Percentiles rank a stretch among this genome's conserved stretches.
Conservation (phyloP, 352 stramenopile genomes). For the Aphanomyces astaci region DNA sequence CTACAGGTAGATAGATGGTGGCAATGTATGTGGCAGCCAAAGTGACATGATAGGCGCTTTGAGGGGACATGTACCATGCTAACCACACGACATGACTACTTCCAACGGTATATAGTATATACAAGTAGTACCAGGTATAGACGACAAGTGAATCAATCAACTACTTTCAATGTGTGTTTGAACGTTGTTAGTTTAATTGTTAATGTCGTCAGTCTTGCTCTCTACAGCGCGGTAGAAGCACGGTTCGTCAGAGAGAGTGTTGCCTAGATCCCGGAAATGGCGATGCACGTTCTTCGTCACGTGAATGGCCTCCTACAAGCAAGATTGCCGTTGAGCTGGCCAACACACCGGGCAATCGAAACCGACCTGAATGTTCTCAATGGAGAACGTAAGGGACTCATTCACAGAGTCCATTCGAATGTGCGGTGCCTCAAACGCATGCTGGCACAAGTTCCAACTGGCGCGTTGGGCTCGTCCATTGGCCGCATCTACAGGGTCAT, state of each 20-base stretch:
- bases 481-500: slow-evolving; percentile 12
- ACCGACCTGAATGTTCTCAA: slow-evolving; percentile 21
- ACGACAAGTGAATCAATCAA: too few relatives aligned
- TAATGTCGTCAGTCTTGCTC: not conserved
- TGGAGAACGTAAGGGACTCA: slow-evolving; percentile 19
- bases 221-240: not conserved
- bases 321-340: not conserved
- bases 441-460: slow-evolving; percentile 6
- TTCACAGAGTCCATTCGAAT: slow-evolving; percentile 23
- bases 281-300: slow-evolving; percentile 21
- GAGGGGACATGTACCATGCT: too few relatives aligned
- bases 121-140: too few relatives aligned
- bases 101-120: too few relatives aligned
- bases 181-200: not conserved
- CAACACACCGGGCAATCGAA: not conserved
- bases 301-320: slow-evolving; percentile 17
- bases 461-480: not conserved
- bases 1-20: too few relatives aligned
- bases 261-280: slow-evolving; percentile 16
- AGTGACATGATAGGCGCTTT: too few relatives aligned
- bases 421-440: slow-evolving; percentile 6
- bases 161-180: too few relatives aligned
- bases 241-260: not conserved
- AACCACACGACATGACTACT: too few relatives aligned
- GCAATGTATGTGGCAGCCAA: too few relatives aligned